A percentile compares a stretch with the other conserved stretches of the same genome.
phyloP scores from a whole-genome alignment of 148 eudicot species.

The Arctostaphylos glauca region DNA sequence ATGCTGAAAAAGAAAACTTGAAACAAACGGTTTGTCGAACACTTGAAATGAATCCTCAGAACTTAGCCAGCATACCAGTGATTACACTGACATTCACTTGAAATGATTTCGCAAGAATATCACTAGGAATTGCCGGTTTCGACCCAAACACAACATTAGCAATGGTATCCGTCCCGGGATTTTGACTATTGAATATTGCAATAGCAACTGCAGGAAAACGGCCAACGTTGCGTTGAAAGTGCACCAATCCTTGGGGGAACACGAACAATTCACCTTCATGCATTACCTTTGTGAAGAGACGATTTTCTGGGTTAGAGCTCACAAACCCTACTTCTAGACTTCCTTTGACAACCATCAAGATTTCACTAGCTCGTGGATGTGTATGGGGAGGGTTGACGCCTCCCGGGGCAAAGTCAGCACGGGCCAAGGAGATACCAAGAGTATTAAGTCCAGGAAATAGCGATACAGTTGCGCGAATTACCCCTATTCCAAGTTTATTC shows the following conservation, averaged over 20 bases:
- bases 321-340: neutral
- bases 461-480: neutral
- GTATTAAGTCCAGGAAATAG: neutral
- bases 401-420: neutral
- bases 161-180: neutral
- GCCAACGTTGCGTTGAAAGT: neutral
- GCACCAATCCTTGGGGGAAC: neutral
- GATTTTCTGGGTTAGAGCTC: neutral
- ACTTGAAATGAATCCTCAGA: too few relatives aligned
- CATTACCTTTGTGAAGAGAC: neutral
- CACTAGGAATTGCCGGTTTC: neutral
- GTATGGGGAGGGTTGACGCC: neutral
- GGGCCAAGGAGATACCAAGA: neutral
- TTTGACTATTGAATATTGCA: neutral
- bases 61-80: too few relatives aligned
- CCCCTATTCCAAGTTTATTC: neutral
- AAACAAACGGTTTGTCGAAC: too few relatives aligned
- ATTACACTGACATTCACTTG: neutral
- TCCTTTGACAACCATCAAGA: neutral
- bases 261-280: neutral
- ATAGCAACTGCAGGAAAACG: neutral
- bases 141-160: neutral
- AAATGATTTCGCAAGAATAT: neutral
- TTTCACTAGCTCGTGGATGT: neutral
- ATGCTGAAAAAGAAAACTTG: too few relatives aligned